Percentiles rank a stretch among this genome's conserved stretches.
phyloP scores from a whole-genome alignment of 768 basidiomycete genomes.

The Russula emetica region DNA sequence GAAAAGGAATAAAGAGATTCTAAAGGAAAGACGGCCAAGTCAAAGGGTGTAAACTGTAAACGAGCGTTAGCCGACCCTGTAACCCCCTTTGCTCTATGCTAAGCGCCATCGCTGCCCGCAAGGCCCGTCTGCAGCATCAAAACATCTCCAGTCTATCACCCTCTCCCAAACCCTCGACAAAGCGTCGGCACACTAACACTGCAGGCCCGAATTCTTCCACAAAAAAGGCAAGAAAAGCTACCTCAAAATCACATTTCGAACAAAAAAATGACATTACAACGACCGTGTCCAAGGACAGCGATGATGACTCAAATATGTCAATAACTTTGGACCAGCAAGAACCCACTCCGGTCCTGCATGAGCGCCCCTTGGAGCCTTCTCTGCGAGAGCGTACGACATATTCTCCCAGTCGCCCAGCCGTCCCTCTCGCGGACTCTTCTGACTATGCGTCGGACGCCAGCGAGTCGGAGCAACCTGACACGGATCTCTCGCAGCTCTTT shows the following conservation, averaged over 20 bases:
- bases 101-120: conserved; percentile 70
- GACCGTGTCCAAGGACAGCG: conserved; percentile 32
- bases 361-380: background rate
- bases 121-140: conserved; percentile 42
- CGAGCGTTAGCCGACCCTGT: background rate
- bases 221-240: conserved; percentile 34
- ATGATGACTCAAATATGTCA: conserved; percentile 25
- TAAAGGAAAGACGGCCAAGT: conserved; percentile 12
- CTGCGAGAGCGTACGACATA: conserved; percentile 36
- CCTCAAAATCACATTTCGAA: conserved; percentile 29
- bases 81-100: conserved; percentile 46
- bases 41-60: background rate
- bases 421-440: conserved; percentile 33
- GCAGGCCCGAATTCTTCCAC: conserved; percentile 7
- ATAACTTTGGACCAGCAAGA: conserved; percentile 34
- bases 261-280: conserved; percentile 29
- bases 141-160: too few relatives aligned
- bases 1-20: background rate
- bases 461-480: conserved; percentile 26
- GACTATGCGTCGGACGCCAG: conserved; percentile 29
- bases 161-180: conserved; percentile 36
- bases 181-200: conserved; percentile 42
- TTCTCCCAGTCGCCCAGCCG: conserved; percentile 54
- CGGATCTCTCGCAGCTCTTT: conserved; percentile 34
- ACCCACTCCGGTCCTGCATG: background rate